Conservation (phyloP, 768 basidiomycete species). For the Russula olivacea region DNA sequence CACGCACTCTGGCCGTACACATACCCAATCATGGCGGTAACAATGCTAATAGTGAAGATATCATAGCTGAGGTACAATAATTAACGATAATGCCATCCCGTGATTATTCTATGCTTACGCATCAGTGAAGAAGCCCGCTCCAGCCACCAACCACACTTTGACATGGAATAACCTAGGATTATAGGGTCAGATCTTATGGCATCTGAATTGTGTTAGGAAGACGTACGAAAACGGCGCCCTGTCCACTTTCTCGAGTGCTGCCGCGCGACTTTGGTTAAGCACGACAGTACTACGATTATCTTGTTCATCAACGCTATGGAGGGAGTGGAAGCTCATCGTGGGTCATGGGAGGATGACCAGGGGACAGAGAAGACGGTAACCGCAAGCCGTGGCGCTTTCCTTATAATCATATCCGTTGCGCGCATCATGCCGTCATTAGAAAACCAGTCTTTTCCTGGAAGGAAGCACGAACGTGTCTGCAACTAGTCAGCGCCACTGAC, state of each 20-base stretch:
- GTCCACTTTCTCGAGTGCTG: slow-evolving; percentile 82
- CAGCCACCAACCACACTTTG: slow-evolving; percentile 45
- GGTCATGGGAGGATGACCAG: not conserved
- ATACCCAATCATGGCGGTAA: slow-evolving; percentile 74
- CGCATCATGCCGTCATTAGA: slow-evolving; percentile 7
- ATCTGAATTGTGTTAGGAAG: not conserved
- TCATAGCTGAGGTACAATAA: slow-evolving; percentile 48
- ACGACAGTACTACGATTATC: not conserved
- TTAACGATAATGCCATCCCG: not conserved
- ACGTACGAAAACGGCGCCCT: slow-evolving; percentile 77
- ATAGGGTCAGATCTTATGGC: not conserved
- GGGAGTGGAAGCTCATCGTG: slow-evolving; percentile 14
- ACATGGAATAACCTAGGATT: slow-evolving; percentile 43
- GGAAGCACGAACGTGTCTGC: slow-evolving; percentile 13
- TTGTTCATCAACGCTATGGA: not conserved
- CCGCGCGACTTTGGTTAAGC: slow-evolving; percentile 68
- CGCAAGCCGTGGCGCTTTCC: not conserved
- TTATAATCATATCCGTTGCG: slow-evolving; percentile 5
- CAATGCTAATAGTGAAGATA: slow-evolving; percentile 88
- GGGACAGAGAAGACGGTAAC: not conserved
- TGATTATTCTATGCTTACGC: slow-evolving; percentile 39
- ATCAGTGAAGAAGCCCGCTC: slow-evolving; percentile 91
- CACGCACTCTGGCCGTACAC: slow-evolving; percentile 49
- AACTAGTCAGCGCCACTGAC: not conserved
- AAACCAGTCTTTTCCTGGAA: not conserved